Conservation (phyloP, 1,284 basidiomycete species). For the Moesziomyces sp. region DNA sequence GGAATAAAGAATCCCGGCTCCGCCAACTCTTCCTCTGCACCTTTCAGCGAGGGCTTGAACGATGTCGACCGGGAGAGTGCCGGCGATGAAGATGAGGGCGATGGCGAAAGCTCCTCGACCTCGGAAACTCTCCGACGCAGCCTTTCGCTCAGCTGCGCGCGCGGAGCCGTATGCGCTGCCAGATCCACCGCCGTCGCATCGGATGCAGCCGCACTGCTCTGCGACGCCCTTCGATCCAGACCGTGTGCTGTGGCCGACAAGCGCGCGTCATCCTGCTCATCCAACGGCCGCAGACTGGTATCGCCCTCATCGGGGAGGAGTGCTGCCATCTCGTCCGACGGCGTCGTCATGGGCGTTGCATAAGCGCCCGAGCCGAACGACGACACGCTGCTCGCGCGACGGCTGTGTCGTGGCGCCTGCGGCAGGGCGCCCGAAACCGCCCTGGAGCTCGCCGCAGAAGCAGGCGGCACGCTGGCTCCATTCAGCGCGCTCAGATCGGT, state of each 20-base stretch:
- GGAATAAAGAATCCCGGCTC: conserved; percentile 55
- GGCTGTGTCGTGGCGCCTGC: conserved; percentile 31
- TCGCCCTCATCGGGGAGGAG: conserved; percentile 39
- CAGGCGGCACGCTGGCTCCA: background rate
- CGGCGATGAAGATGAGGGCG: conserved; percentile 29
- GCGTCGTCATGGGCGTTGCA: conserved; percentile 50
- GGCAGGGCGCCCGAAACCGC: conserved; percentile 15
- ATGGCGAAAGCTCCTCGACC: conserved; percentile 42
- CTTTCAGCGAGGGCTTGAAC: conserved; percentile 23
- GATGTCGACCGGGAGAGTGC: conserved; percentile 35
- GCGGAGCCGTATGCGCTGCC: conserved; percentile 24
- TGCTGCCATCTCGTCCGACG: conserved; percentile 48
- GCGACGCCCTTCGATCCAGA: conserved; percentile 19
- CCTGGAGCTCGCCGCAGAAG: conserved; percentile 16
- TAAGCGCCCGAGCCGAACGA: conserved; percentile 50
- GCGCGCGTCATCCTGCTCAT: conserved; percentile 11
- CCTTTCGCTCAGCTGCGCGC: conserved; percentile 8
- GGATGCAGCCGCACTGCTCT: conserved; percentile 39
- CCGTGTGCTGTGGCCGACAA: conserved; percentile 4
- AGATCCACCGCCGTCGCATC: conserved; percentile 41
- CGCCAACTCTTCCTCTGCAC: conserved; percentile 8
- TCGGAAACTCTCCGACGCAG: conserved; percentile 27
- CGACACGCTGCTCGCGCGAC: conserved; percentile 47
- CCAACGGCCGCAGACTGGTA: conserved; percentile 26
- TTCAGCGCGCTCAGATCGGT: conserved; percentile 26